A percentile compares a stretch with the other conserved stretches of the same genome.
phyloP scores from a whole-genome alignment of 768 basidiomycete species.

The Boletus eberwhitei region DNA sequence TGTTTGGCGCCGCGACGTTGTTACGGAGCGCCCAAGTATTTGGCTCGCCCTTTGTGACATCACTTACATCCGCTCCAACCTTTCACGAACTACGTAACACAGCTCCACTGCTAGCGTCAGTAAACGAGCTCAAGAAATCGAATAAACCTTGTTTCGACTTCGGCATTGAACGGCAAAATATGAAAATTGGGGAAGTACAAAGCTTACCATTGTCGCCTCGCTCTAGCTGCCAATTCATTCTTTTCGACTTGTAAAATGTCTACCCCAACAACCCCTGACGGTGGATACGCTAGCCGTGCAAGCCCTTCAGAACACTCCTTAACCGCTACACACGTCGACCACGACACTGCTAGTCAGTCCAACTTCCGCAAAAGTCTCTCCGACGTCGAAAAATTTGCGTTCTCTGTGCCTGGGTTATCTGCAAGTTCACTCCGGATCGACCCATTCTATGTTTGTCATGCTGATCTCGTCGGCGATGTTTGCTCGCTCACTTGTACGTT shows the following conservation, averaged over 20 bases:
- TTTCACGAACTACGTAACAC: conserved; percentile 11
- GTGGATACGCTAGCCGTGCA: conserved; percentile 9
- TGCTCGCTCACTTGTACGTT: neutral
- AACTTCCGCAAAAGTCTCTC: neutral
- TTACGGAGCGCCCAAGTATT: neutral
- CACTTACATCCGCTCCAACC: neutral
- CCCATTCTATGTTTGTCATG: conserved; percentile 13
- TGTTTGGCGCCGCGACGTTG: neutral
- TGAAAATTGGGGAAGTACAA: neutral
- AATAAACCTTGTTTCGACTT: neutral
- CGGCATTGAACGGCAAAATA: neutral
- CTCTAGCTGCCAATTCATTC: conserved; percentile 13
- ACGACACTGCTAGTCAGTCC: neutral
- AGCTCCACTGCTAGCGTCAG: conserved; percentile 10
- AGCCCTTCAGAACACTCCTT: conserved; percentile 13
- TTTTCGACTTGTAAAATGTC: conserved; percentile 15
- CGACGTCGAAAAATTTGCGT: conserved; percentile 10
- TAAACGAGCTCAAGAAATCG: neutral
- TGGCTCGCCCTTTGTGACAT: neutral
- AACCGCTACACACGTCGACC: conserved; percentile 9
- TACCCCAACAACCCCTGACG: conserved; percentile 9
- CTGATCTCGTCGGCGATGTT: neutral
- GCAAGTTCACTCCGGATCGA: conserved; percentile 1
- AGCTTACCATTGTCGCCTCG: neutral
- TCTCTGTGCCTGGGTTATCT: conserved; percentile 1